Base-by-base conservation (phyloP, 1,284 basidiomycete genomes). In the Marasmius sp. region DNA sequence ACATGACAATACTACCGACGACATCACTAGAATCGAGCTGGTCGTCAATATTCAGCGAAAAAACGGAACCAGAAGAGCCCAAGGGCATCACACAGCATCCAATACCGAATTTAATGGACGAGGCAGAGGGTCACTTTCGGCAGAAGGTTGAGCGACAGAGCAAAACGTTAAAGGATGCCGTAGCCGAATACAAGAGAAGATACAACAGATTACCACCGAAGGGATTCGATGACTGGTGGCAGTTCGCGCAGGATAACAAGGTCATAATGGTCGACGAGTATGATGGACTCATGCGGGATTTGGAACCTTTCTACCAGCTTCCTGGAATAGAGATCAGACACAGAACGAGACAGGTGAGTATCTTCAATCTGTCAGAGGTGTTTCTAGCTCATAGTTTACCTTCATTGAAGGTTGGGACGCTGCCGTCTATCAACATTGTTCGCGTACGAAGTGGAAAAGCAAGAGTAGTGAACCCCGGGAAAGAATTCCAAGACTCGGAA, bases 221-320 rank as follows among this genome's bases (percentile, higher is more conserved):
- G 59, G 95, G 94, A 0, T 97, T 97, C 68, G 93, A 95, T 69
- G 77, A 85, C 47, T 98, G 95, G 95, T 97, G 87, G 83, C 74
- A 79, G 59, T 97, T 96, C 75, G 92, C 91, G 20, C 78, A 83
- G 72, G 79, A 86, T 56, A 83, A 92, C 71, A 79, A 85, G 20
- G 89, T 93, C 59, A 85, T 88, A 69, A 87, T 98, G 77, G 82
- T 94, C 20, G 95, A 98, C 76, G 95, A 97, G 72, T 98, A 94
- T 71, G 93, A 97, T 69, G 84, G 87, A 36, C 81, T 97, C n/a
- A 74, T 85, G 61, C 79, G 82, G 55, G 95, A 97, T 72, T 77
- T 98, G 61, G 83, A 81, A 34, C 94, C 94, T 0, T 98, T 94
- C 72, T 92, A 89, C 85, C 73, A 80, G 9, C 72, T 97, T 41